Conservation (phyloP, 2,329 filamentous ascomycete genomes). For the Salinomyces thailandicus region DNA sequence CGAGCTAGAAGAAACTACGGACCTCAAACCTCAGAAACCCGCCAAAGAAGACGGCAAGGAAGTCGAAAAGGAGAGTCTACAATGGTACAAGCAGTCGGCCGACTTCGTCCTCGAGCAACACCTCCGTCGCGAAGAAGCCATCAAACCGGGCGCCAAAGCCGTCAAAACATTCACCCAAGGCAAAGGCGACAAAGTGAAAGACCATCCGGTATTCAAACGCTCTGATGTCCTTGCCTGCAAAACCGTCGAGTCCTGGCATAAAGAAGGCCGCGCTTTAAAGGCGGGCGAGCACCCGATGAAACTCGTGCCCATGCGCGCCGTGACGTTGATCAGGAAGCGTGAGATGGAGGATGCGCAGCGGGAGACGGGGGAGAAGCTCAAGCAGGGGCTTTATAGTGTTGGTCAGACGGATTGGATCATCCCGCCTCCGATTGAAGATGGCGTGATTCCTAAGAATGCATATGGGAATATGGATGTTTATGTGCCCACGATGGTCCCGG, state of each 20-base stretch:
- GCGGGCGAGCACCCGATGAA: constrained; percentile 68
- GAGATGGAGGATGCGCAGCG: constrained; percentile 81
- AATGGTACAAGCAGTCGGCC: constrained; percentile 76
- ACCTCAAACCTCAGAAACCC: constrained; percentile 61
- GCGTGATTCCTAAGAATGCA: constrained; percentile 82
- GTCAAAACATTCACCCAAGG: constrained; percentile 65
- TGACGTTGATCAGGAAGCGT: constrained; percentile 74
- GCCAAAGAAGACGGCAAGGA: constrained; percentile 42
- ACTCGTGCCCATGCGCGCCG: constrained; percentile 77
- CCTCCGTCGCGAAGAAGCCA: constrained; percentile 81
- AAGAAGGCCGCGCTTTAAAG: constrained; percentile 73
- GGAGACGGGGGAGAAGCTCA: constrained; percentile 67
- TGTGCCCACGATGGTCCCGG: constrained; percentile 82
- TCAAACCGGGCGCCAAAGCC: constrained; percentile 56
- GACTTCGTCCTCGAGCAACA: constrained; percentile 81
- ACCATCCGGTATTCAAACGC: constrained; percentile 71
- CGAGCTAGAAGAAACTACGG: constrained; percentile 65
- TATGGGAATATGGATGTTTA: constrained; percentile 97
- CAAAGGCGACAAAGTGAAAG: constrained; percentile 61
- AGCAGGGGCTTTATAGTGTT: constrained; percentile 73
- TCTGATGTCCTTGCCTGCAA: constrained; percentile 76
- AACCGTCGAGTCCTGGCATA: constrained; percentile 94
- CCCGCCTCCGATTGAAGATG: constrained; percentile 67
- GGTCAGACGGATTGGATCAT: constrained; percentile 95
- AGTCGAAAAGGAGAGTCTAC: constrained; percentile 50